Evolutionary conservation across 371 early-diverging fungal species (phyloP), one percentile per base, ranked within the genome.

Genomic region (Dichotomocladium elegans): DNA sequence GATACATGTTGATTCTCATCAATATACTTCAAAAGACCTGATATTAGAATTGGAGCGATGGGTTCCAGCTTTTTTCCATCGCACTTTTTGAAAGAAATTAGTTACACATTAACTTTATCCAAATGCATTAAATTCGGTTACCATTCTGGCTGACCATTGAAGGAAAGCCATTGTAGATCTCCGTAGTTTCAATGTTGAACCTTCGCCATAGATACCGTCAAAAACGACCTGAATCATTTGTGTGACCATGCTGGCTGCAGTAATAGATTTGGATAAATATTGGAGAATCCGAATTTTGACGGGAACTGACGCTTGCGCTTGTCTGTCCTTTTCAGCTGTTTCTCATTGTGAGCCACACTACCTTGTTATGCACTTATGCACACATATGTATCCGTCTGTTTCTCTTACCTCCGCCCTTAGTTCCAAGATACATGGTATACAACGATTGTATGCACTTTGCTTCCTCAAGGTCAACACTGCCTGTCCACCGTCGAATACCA

Each of bases 81-180:
- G 11, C 74, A 51, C 74, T 72, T 55, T 28, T 40, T 17, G 11
- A 3, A 25, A 43, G 10, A 22, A 26, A 19, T 43, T 9, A 12
- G 3, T 43, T 22, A 43, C n/a, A n/a, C n/a, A n/a, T n/a, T n/a
- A n/a, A n/a, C 11, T 43, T 43, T 11, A n/a, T 25, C 1, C 6
- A 17, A 19, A 21, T 4, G 17, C 21, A 44, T n/a, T 26, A 44
- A 44, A 29, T 10, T 25, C 27, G 27, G 15, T 12, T 69, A 85
- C 91, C 86, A 89, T 89, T 11, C 89, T 64, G 17, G 90, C 88
- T 30, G 87, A 77, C 95, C 96, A 95, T 51, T 92, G 93, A 42
- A 94, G 65, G 64, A 89, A 94, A 0, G 76, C 62, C 83, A 94
- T 86, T 3, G 92, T 89, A 0, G 84, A 79, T 64, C 83, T 70